phyloP scores from a whole-genome alignment of 1,284 basidiomycete species.

The Ustilago trichophora region DNA sequence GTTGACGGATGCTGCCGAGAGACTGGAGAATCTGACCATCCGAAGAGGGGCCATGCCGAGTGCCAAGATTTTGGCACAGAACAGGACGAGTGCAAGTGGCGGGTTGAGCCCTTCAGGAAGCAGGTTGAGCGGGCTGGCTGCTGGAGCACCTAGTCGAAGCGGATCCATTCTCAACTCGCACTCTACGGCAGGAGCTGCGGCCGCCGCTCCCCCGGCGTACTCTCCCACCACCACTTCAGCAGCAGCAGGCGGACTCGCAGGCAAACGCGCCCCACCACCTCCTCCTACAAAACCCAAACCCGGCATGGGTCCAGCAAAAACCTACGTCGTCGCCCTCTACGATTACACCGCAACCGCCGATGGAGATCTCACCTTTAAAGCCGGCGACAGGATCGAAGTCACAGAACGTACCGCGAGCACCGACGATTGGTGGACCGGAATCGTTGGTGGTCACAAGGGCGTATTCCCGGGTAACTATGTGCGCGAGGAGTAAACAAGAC shows the following conservation, averaged over 20 bases:
- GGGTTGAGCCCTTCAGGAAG: conserved; percentile 23
- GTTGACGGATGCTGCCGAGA: conserved; percentile 79
- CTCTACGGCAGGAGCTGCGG: neutral
- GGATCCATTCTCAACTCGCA: conserved; percentile 19
- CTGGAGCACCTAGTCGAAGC: conserved; percentile 32
- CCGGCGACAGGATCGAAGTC: conserved; percentile 93
- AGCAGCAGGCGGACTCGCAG: conserved; percentile 10
- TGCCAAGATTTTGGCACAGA: conserved; percentile 47
- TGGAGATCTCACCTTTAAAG: conserved; percentile 89
- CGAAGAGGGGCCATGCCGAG: conserved; percentile 51
- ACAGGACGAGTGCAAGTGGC: conserved; percentile 10
- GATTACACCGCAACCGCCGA: conserved; percentile 83
- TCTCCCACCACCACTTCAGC: conserved; percentile 5
- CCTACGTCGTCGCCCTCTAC: conserved; percentile 91
- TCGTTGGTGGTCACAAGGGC: conserved; percentile 82
- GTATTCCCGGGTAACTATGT: conserved; percentile 82
- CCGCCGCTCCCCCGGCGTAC: conserved; percentile 34
- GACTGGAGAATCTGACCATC: conserved; percentile 62
- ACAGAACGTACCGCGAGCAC: conserved; percentile 82
- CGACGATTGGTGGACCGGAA: conserved; percentile 99
- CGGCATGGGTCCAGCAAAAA: conserved; percentile 70
- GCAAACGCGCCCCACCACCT: conserved; percentile 85
- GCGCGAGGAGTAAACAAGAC: conserved; percentile 28
- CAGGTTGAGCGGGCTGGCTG: conserved; percentile 20
- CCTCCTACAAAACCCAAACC: conserved; percentile 84